Conservation (phyloP, 345 rosid genomes). For the Salix exigua region DNA sequence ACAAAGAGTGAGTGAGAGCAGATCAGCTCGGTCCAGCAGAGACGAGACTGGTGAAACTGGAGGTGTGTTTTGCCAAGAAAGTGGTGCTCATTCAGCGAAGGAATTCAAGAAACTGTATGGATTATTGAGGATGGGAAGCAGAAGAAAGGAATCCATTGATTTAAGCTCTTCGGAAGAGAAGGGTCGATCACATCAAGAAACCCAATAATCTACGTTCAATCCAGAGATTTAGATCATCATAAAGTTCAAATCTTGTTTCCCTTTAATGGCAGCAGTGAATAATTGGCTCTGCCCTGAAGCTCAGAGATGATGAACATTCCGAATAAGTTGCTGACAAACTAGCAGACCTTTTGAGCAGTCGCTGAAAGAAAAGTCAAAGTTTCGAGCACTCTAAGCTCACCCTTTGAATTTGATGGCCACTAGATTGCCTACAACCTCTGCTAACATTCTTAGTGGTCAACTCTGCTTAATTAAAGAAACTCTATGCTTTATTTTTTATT, state of each 20-base stretch:
- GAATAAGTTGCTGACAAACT: not conserved
- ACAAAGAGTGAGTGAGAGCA: not conserved
- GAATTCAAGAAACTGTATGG: conserved; percentile 28
- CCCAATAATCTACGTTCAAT: not conserved
- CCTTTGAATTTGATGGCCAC: not conserved
- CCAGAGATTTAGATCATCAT: not conserved
- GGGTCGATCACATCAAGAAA: not conserved
- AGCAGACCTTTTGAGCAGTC: not conserved
- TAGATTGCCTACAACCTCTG: not conserved
- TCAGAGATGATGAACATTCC: not conserved
- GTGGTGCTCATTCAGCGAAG: conserved; percentile 20
- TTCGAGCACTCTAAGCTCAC: not conserved
- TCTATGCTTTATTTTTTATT: not conserved
- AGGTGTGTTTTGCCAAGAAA: conserved; percentile 14
- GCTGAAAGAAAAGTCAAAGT: not conserved
- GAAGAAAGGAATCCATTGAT: conserved; percentile 17
- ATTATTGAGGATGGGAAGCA: conserved; percentile 20
- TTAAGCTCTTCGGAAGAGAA: not conserved
- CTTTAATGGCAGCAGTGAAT: not conserved
- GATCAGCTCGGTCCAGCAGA: not conserved
- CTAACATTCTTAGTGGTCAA: not conserved
- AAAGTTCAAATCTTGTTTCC: not conserved
- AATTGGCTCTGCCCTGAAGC: not conserved
- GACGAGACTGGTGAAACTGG: conserved; percentile 4
- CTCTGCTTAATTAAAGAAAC: not conserved